Evolutionary conservation across 345 rosid species (phyloP).

Genomic region (Garcia nutans): DNA sequence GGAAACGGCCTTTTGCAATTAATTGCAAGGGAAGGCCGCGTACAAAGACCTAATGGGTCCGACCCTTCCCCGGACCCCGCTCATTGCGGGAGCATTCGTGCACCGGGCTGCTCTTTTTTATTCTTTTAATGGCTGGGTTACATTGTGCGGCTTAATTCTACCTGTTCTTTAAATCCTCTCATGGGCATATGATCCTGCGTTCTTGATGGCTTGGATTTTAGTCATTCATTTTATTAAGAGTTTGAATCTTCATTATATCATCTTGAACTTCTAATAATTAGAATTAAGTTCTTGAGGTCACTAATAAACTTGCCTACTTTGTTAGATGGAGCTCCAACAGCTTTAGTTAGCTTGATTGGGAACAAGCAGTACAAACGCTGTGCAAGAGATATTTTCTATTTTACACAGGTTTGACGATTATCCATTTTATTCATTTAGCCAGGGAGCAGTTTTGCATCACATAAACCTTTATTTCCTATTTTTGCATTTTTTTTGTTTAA

Average conservation of each 20-base stretch:
- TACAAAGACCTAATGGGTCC: too few species aligned
- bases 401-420: constrained; percentile 69
- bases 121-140: not conserved
- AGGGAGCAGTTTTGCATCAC: not conserved
- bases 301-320: constrained; percentile 14
- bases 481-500: not conserved
- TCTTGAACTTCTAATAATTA: not conserved
- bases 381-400: constrained; percentile 87
- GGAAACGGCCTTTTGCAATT: too few species aligned
- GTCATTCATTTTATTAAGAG: too few species aligned
- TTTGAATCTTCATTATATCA: not conserved
- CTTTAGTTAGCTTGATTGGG: constrained; percentile 92
- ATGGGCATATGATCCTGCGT: not conserved
- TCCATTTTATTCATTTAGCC: not conserved
- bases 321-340: constrained; percentile 86
- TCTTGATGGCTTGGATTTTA: not conserved
- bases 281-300: not conserved
- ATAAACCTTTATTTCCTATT: not conserved
- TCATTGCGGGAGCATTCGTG: too few species aligned
- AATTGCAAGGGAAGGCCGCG: too few species aligned
- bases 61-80: too few species aligned
- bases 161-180: not conserved
- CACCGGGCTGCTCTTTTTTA: too few species aligned
- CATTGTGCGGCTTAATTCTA: not conserved
- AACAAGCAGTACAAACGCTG: constrained; percentile 85